These are phyloP conservation scores for Fusarium sp. DNA, from an alignment of 2,329 filamentous ascomycete genomes.

Conservation along the genomic window DNA sequence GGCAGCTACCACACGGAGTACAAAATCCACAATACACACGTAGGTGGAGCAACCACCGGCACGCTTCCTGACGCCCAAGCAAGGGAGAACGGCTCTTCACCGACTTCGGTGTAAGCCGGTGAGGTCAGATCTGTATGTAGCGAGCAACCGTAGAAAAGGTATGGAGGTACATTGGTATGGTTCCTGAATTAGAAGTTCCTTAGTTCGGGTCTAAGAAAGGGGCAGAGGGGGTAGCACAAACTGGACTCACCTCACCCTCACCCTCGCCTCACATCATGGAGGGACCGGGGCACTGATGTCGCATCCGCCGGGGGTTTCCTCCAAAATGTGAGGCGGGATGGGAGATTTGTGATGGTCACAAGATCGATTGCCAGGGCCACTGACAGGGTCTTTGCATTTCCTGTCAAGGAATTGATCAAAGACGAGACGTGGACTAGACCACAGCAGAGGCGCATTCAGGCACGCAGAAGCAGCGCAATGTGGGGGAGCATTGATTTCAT, in stretches of 20 bases:
- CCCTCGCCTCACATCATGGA: neutral
- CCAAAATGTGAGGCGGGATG: conserved; percentile 35
- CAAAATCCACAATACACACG: neutral
- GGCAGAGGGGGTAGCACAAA: conserved; percentile 10
- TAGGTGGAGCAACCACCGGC: conserved; percentile 28
- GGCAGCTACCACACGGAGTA: neutral
- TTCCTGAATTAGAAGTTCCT: conserved; percentile 11
- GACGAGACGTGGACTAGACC: conserved; percentile 28
- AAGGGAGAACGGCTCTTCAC: conserved; percentile 27
- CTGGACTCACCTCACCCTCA: conserved; percentile 10
- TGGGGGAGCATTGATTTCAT: conserved; percentile 22
- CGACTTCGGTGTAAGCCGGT: conserved; percentile 41
- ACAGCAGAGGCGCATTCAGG: conserved; percentile 20
- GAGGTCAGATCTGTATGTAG: conserved; percentile 12
- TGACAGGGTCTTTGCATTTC: conserved; percentile 14
- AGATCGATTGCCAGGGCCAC: conserved; percentile 38
- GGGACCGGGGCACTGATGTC: conserved; percentile 34
- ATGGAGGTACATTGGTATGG: neutral
- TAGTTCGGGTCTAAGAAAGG: conserved; percentile 9
- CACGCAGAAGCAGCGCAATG: conserved; percentile 15
- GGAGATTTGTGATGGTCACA: conserved; percentile 40
- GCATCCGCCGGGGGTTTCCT: conserved; percentile 32
- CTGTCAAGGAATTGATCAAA: conserved; percentile 10
- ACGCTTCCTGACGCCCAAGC: conserved; percentile 30
- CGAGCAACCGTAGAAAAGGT: neutral